Evolutionary conservation across 805 yeast species (phyloP).

Genomic region (Teunomyces aglyptinius): DNA sequence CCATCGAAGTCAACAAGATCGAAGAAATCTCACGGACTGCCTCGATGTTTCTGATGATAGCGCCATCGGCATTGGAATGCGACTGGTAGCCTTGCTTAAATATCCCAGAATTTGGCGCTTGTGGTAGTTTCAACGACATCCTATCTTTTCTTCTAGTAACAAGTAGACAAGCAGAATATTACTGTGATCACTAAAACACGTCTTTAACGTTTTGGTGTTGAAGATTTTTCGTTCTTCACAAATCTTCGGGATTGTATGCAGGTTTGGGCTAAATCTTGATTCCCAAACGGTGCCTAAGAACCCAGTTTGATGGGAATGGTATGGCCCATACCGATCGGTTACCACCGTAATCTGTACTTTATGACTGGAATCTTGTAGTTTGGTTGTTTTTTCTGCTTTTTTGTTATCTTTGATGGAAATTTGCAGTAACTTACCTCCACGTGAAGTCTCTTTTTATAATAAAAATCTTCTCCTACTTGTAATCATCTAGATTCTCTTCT

Average conservation of each 20-base stretch:
- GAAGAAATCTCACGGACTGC: slow-evolving; percentile 92
- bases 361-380: background rate
- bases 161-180: background rate
- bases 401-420: background rate
- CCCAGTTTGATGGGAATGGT: no score
- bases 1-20: slow-evolving; percentile 91
- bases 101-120: slow-evolving; percentile 88
- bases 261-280: background rate
- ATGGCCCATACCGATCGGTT: no score
- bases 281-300: no score
- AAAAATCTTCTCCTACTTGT: no score
- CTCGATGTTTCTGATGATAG: slow-evolving; percentile 84
- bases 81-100: slow-evolving; percentile 95
- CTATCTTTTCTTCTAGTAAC: background rate
- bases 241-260: background rate
- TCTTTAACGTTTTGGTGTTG: background rate
- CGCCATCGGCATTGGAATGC: slow-evolving; percentile 89
- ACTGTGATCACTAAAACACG: slow-evolving; percentile 2
- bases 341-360: background rate
- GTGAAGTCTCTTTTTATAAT: no score
- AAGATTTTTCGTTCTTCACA: slow-evolving; percentile 3
- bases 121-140: slow-evolving; percentile 90
- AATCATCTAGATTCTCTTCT: no score
- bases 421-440: background rate
- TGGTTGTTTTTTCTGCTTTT: background rate